phyloP scores from a whole-genome alignment of 768 basidiomycete genomes.

The Rhizopogon salebrosus region DNA sequence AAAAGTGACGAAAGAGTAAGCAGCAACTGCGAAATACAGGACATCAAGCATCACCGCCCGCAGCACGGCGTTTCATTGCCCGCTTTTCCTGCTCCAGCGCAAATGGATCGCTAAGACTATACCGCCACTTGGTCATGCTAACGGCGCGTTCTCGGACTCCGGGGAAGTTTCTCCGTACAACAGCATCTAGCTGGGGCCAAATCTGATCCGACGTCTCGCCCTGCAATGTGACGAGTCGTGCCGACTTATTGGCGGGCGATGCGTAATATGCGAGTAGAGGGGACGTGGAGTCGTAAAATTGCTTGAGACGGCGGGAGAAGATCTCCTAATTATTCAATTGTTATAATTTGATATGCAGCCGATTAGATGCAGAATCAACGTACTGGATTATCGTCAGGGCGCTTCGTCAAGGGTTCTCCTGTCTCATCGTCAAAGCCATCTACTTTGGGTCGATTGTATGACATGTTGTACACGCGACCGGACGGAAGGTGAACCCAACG shows the following conservation, averaged over 20 bases:
- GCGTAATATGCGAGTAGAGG: slow-evolving; percentile 76
- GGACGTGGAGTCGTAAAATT: slow-evolving; percentile 77
- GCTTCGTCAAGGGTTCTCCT: slow-evolving; percentile 80
- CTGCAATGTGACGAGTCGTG: slow-evolving; percentile 50
- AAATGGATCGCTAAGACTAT: slow-evolving; percentile 52
- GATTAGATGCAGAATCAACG: slow-evolving; percentile 22
- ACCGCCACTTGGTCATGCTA: slow-evolving; percentile 36
- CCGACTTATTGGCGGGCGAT: slow-evolving; percentile 29
- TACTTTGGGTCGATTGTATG: slow-evolving; percentile 80
- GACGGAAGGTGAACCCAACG: slow-evolving; percentile 87
- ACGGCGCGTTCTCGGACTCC: slow-evolving; percentile 46
- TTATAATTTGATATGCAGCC: background rate
- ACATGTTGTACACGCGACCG: slow-evolving; percentile 85
- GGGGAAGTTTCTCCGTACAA: slow-evolving; percentile 56
- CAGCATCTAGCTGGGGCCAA: slow-evolving; percentile 75
- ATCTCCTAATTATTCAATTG: slow-evolving; percentile 47
- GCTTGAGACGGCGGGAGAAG: slow-evolving; percentile 68
- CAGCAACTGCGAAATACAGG: background rate
- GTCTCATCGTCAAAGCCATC: slow-evolving; percentile 81
- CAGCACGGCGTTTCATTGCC: slow-evolving; percentile 8
- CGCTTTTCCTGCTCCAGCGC: slow-evolving; percentile 22
- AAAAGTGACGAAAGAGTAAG: background rate
- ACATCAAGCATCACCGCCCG: slow-evolving; percentile 9
- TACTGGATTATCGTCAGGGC: slow-evolving; percentile 88
- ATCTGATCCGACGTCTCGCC: slow-evolving; percentile 85